Percentiles rank a stretch among this genome's conserved stretches.
These are phyloP conservation scores for Phytophthora sansomeana DNA, from an alignment of 352 stramenopile genomes.

Conservation along the genomic window DNA sequence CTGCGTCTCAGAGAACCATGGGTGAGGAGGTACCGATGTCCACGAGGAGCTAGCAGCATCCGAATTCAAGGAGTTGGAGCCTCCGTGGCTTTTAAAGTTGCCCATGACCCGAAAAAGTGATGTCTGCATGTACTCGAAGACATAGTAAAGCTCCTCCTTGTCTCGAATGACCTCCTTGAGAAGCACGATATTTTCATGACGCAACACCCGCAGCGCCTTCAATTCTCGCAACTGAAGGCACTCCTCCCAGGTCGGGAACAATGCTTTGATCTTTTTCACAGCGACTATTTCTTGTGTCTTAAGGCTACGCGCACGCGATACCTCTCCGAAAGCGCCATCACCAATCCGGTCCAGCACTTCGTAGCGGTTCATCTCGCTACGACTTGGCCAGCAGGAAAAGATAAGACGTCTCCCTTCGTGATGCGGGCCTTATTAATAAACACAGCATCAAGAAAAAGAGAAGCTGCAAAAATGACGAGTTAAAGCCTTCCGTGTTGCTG, in stretches of 20 bases:
- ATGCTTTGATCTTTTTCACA: slow-evolving; percentile 88
- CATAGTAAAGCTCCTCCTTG: slow-evolving; percentile 89
- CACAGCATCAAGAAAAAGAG: slow-evolving; percentile 1
- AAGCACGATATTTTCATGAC: slow-evolving; percentile 87
- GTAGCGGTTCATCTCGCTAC: slow-evolving; percentile 87
- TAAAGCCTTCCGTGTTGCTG: slow-evolving; percentile 17
- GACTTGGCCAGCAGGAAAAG: neutral
- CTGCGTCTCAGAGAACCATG: slow-evolving; percentile 67
- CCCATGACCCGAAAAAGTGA: slow-evolving; percentile 83
- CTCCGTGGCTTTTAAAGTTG: slow-evolving; percentile 35
- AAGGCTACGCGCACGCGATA: slow-evolving; percentile 91
- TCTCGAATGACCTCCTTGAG: slow-evolving; percentile 89
- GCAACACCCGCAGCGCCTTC: slow-evolving; percentile 75
- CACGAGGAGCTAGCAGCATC: slow-evolving; percentile 16
- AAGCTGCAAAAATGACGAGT: neutral
- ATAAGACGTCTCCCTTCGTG: slow-evolving; percentile 4
- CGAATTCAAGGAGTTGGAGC: slow-evolving; percentile 6
- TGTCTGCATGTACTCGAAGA: slow-evolving; percentile 90
- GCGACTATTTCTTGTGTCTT: slow-evolving; percentile 92
- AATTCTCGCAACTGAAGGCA: slow-evolving; percentile 86
- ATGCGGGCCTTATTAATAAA: slow-evolving; percentile 31
- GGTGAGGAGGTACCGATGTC: slow-evolving; percentile 18
- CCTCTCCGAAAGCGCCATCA: slow-evolving; percentile 94
- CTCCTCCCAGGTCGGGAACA: slow-evolving; percentile 85
- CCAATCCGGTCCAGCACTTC: slow-evolving; percentile 93